Evolutionary conservation across 176 grass and related monocot genomes (phyloP).

Genomic region (Eleusine indica): DNA sequence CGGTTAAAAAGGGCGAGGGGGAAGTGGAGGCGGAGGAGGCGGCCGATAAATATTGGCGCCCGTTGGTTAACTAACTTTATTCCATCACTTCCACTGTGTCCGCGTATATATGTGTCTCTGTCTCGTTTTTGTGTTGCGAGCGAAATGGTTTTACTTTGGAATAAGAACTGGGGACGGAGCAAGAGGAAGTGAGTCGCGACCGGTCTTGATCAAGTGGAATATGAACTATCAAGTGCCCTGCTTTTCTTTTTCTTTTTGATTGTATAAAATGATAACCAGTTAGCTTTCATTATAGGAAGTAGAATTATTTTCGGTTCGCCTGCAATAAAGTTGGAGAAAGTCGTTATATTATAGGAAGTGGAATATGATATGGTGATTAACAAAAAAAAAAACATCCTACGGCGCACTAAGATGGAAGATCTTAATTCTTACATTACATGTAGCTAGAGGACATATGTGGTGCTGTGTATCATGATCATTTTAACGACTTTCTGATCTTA

Average conservation of each 20-base stretch:
- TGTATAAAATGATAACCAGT: background rate
- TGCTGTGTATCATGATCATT: too few species aligned
- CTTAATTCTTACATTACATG: too few species aligned
- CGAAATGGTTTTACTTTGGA: conserved; percentile 24
- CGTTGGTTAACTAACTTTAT: conserved; percentile 59
- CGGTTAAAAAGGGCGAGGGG: conserved; percentile 49
- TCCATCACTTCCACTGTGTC: conserved; percentile 13
- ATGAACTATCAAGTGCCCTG: conserved; percentile 17
- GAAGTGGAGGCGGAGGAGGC: conserved; percentile 44
- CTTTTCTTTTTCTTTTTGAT: conserved; percentile 16
- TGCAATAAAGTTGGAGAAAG: background rate
- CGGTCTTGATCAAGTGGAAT: conserved; percentile 35
- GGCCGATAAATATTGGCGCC: conserved; percentile 50
- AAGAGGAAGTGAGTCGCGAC: conserved; percentile 32
- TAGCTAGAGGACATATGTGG: too few species aligned
- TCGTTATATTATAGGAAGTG: background rate
- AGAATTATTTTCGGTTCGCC: background rate
- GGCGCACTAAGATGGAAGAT: too few species aligned
- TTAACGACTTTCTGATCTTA: too few species aligned
- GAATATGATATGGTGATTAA: background rate
- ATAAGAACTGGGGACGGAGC: conserved; percentile 2
- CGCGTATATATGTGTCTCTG: background rate
- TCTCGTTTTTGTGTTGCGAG: background rate
- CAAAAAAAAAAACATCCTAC: too few species aligned
- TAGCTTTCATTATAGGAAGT: background rate